phyloP scores from a whole-genome alignment of 2,329 filamentous ascomycete genomes.

The Fusarium nematophilum region DNA sequence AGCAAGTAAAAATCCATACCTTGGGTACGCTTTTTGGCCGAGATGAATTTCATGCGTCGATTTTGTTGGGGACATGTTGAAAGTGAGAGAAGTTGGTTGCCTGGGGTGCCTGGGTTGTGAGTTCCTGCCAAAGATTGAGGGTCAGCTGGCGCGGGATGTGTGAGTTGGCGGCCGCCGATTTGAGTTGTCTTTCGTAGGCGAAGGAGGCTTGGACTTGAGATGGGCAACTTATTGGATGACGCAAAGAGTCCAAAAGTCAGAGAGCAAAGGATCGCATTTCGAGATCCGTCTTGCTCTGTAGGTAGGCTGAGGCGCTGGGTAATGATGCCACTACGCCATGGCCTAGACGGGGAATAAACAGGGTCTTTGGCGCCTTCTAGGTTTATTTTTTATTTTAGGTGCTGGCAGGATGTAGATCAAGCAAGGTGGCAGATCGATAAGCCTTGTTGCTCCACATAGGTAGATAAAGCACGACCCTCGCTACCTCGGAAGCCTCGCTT shows the following conservation, averaged over 20 bases:
- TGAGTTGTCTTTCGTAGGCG: neutral
- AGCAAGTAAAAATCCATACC: slow-evolving; percentile 17
- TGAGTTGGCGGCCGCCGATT: neutral
- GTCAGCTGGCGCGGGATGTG: slow-evolving; percentile 35
- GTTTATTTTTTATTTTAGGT: neutral
- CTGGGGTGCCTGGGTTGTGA: slow-evolving; percentile 12
- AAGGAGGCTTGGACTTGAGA: neutral
- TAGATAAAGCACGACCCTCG: neutral
- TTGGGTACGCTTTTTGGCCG: slow-evolving; percentile 3
- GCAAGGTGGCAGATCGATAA: slow-evolving; percentile 30
- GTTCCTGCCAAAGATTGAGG: too few relatives aligned
- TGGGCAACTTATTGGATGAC: neutral
- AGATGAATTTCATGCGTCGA: neutral
- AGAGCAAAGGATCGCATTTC: slow-evolving; percentile 4
- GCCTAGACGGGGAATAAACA: slow-evolving; percentile 7
- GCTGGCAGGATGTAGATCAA: slow-evolving; percentile 17
- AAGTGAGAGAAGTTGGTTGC: neutral
- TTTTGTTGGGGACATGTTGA: slow-evolving; percentile 29
- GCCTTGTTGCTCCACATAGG: slow-evolving; percentile 21
- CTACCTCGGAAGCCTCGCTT: too few relatives aligned
- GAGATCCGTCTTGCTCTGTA: slow-evolving; percentile 3
- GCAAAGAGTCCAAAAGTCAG: neutral
- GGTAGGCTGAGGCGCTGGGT: slow-evolving; percentile 1
- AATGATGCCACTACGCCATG: slow-evolving; percentile 13
- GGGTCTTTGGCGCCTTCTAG: neutral